These are phyloP conservation scores for Avena atlantica DNA, from an alignment of 176 grass and related monocot genomes.

Conservation along the genomic window DNA sequence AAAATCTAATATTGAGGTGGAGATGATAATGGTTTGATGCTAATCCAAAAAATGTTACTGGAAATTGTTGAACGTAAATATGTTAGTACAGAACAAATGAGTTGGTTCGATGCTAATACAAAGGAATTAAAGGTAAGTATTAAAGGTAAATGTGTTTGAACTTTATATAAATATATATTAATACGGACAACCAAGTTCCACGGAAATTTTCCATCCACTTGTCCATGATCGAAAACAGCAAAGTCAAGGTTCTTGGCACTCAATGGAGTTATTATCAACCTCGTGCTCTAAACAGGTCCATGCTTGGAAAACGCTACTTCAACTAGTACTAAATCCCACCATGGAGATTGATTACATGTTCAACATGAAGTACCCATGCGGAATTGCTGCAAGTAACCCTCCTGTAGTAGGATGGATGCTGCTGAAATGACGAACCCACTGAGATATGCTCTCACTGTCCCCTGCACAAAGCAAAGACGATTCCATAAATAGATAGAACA, in stretches of 20 bases:
- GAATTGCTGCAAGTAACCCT: neutral
- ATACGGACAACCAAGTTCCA: neutral
- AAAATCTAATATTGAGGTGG: neutral
- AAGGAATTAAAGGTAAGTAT: no score
- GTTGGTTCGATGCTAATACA: no score
- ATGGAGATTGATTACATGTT: conserved; percentile 8
- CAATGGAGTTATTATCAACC: conserved; percentile 14
- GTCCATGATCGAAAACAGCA: neutral
- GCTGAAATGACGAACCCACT: neutral
- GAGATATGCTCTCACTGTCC: conserved; percentile 43
- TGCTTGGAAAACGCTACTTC: neutral
- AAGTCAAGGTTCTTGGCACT: neutral
- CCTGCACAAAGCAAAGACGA: conserved; percentile 42
- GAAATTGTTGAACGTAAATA: no score
- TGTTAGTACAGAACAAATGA: no score
- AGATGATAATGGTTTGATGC: neutral
- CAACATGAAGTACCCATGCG: neutral
- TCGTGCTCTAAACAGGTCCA: neutral
- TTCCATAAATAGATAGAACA: neutral
- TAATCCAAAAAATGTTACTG: neutral
- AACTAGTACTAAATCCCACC: neutral
- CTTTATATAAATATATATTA: no score
- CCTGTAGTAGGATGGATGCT: neutral
- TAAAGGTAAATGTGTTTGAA: no score
- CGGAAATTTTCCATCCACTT: neutral